Percentiles rank a stretch among this genome's conserved stretches.
phyloP scores from a whole-genome alignment of 2,329 filamentous ascomycete genomes.

The Hymenoscyphus occultus region DNA sequence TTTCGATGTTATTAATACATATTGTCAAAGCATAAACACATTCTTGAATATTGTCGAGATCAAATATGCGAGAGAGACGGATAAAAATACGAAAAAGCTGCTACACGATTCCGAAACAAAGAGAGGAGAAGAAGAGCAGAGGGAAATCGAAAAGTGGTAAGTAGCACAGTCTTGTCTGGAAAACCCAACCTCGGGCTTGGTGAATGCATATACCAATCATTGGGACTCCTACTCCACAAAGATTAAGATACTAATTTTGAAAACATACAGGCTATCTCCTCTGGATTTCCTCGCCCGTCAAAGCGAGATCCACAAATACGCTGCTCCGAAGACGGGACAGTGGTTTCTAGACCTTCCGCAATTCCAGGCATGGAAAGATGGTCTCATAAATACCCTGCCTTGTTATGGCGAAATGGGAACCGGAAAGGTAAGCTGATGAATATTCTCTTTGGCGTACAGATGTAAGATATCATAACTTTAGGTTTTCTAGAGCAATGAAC shows the following conservation, averaged over 20 bases:
- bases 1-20: not conserved
- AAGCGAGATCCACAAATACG: slow-evolving; percentile 12
- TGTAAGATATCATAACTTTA: no score
- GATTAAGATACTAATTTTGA: no score
- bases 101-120: not conserved
- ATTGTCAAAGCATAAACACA: slow-evolving; percentile 1
- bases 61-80: not conserved
- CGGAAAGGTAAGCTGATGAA: slow-evolving; percentile 17
- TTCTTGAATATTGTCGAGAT: not conserved
- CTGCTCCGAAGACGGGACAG: slow-evolving; percentile 5
- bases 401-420: slow-evolving; percentile 21
- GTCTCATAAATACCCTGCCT: slow-evolving; percentile 15
- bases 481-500: no score
- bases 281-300: slow-evolving; percentile 19
- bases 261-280: slow-evolving; percentile 16
- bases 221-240: no score
- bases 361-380: slow-evolving; percentile 21
- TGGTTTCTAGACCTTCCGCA: slow-evolving; percentile 18
- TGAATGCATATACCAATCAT: no score
- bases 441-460: no score
- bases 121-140: slow-evolving; percentile 14
- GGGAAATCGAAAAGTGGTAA: slow-evolving; percentile 17
- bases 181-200: no score
- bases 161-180: no score
- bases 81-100: not conserved